A percentile compares a stretch with the other conserved stretches of the same genome.
These are phyloP conservation scores for Fraxinus quadrangulata DNA, from an alignment of 257 asterid species.

Conservation along the genomic window DNA sequence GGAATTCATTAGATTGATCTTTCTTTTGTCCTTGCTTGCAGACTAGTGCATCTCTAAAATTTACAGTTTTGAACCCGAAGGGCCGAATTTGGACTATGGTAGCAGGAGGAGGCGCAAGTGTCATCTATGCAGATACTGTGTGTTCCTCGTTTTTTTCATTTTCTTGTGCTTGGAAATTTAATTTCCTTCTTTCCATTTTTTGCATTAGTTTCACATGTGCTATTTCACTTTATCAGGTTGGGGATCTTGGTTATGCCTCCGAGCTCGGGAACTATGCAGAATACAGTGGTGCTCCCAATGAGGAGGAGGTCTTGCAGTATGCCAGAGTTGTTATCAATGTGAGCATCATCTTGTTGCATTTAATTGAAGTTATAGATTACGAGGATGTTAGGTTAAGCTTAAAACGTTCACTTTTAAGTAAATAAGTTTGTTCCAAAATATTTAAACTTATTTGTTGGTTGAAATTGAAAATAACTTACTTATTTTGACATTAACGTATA, in stretches of 20 bases:
- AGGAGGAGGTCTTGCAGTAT: conserved; percentile 92
- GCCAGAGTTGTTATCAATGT: conserved; percentile 96
- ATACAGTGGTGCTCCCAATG: conserved; percentile 96
- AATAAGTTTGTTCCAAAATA: not conserved
- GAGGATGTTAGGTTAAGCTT: not conserved
- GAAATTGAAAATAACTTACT: not conserved
- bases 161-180: not conserved
- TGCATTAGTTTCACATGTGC: conserved; percentile 7
- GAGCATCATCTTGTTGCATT: conserved; percentile 30
- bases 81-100: conserved; percentile 99
- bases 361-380: not conserved
- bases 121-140: conserved; percentile 89
- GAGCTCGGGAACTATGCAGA: conserved; percentile 98
- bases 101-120: conserved; percentile 99
- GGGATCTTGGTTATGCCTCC: conserved; percentile 91
- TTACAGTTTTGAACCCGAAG: conserved; percentile 89
- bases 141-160: conserved; percentile 28
- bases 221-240: conserved; percentile 54
- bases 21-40: conserved; percentile 32
- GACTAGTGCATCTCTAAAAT: conserved; percentile 98
- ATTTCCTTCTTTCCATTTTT: not conserved
- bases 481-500: not conserved
- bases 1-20: conserved; percentile 1
- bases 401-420: not conserved
- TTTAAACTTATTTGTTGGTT: not conserved